phyloP scores from a whole-genome alignment of 192 early-diverging fungal genomes.

The Backusella tarrabulga region DNA sequence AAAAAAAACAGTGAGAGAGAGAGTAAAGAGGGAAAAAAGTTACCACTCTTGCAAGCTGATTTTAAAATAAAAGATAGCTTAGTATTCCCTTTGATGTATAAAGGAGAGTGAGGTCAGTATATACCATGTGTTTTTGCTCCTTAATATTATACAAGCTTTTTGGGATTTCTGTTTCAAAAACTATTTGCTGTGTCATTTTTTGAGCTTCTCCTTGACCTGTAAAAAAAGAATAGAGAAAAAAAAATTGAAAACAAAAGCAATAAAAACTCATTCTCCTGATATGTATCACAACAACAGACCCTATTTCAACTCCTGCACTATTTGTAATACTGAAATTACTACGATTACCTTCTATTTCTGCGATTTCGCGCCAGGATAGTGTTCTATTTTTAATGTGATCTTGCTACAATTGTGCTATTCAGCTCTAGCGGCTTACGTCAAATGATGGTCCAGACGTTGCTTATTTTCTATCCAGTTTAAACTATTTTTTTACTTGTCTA shows the following conservation, averaged over 20 bases:
- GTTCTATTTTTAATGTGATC: constrained; percentile 3
- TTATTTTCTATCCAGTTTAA: neutral
- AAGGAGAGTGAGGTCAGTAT: neutral
- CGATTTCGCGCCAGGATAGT: constrained; percentile 9
- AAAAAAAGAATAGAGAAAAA: neutral
- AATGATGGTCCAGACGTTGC: neutral
- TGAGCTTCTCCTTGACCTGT: neutral
- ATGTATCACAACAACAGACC: neutral
- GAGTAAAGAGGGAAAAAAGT: neutral
- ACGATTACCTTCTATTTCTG: neutral
- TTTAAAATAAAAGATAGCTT: constrained; percentile 7
- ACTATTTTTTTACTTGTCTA: neutral
- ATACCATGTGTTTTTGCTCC: neutral
- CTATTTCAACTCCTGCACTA: constrained; percentile 4
- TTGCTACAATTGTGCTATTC: neutral
- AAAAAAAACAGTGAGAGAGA: neutral
- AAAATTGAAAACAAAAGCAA: neutral
- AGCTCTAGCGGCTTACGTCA: neutral
- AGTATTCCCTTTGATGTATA: neutral
- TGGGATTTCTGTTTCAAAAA: neutral
- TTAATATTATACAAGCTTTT: constrained; percentile 6
- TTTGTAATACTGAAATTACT: constrained; percentile 2
- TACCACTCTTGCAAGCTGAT: constrained; percentile 1
- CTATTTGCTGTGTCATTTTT: neutral
- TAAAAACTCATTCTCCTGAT: neutral